These are phyloP conservation scores for Alternaria gansuensis DNA, from an alignment of 2,329 filamentous ascomycete species.

Conservation along the genomic window DNA sequence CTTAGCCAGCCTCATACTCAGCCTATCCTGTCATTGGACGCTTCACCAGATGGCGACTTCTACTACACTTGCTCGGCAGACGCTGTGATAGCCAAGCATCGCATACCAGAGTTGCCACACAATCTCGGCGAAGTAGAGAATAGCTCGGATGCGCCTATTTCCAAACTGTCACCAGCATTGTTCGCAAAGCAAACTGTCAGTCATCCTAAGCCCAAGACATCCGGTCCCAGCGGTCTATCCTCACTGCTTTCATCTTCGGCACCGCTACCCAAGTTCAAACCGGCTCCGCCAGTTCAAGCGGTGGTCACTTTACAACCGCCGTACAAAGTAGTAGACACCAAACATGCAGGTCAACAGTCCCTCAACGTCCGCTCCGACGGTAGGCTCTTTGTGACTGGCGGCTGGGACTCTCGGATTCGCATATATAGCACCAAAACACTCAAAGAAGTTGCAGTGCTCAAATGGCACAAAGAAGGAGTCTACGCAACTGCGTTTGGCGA, in stretches of 20 bases:
- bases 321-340: slow-evolving; percentile 74
- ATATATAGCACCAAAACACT: slow-evolving; percentile 84
- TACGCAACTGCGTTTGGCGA: slow-evolving; percentile 79
- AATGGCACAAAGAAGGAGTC: slow-evolving; percentile 91
- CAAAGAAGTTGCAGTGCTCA: slow-evolving; percentile 88
- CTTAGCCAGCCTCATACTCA: slow-evolving; percentile 75
- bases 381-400: slow-evolving; percentile 85
- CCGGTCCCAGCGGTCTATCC: slow-evolving; percentile 32
- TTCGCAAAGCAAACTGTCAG: slow-evolving; percentile 33
- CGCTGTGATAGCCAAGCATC: slow-evolving; percentile 78
- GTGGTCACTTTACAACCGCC: slow-evolving; percentile 53
- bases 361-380: slow-evolving; percentile 80
- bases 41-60: slow-evolving; percentile 55
- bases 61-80: slow-evolving; percentile 88
- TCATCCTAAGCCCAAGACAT: slow-evolving; percentile 1
- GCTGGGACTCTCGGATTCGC: slow-evolving; percentile 85
- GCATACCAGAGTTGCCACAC: slow-evolving; percentile 60
- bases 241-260: slow-evolving; percentile 36
- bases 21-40: slow-evolving; percentile 74
- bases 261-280: slow-evolving; percentile 19
- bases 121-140: neutral
- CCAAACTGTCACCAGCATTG: slow-evolving; percentile 15
- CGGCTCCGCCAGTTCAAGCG: slow-evolving; percentile 13
- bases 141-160: slow-evolving; percentile 1
- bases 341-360: slow-evolving; percentile 88